Percentiles rank a stretch among this genome's conserved stretches.
phyloP scores from a whole-genome alignment of 1,139 yeast species.

The Spencermartinsiella ligniputridi region DNA sequence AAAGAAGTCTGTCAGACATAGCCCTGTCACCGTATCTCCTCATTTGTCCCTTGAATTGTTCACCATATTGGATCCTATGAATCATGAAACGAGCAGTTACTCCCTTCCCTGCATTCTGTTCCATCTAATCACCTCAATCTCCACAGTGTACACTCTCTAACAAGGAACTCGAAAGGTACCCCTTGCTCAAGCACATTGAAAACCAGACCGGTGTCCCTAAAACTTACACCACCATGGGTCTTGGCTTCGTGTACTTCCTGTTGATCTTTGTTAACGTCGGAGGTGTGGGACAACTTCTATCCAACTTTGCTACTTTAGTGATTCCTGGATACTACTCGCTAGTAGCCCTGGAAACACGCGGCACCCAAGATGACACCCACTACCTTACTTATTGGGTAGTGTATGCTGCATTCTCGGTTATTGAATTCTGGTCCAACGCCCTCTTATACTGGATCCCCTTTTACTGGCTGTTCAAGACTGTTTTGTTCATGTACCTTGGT shows the following conservation, averaged over 20 bases:
- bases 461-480: conserved; percentile 89
- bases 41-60: too few relatives aligned
- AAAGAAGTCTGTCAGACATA: too few relatives aligned
- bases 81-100: too few relatives aligned
- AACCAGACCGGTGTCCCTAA: conserved; percentile 57
- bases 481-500: conserved; percentile 82
- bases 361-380: conserved; percentile 73
- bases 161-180: conserved; percentile 35
- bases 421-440: conserved; percentile 94
- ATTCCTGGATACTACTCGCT: conserved; percentile 89
- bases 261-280: conserved; percentile 84
- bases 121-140: too few relatives aligned
- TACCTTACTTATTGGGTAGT: conserved; percentile 96
- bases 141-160: too few relatives aligned
- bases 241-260: conserved; percentile 61
- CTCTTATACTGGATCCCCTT: conserved; percentile 94
- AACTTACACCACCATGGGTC: conserved; percentile 74
- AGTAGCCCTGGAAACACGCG: conserved; percentile 69
- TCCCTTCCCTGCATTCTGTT: too few relatives aligned
- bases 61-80: too few relatives aligned
- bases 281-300: conserved; percentile 83
- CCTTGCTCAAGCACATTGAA: conserved; percentile 33
- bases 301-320: conserved; percentile 88
- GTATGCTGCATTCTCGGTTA: conserved; percentile 80
- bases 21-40: too few relatives aligned